Percentiles rank a stretch among this genome's conserved stretches.
Evolutionary conservation across 2,329 filamentous ascomycete species (phyloP).

Genomic region (Rhynchosporium agropyri): DNA sequence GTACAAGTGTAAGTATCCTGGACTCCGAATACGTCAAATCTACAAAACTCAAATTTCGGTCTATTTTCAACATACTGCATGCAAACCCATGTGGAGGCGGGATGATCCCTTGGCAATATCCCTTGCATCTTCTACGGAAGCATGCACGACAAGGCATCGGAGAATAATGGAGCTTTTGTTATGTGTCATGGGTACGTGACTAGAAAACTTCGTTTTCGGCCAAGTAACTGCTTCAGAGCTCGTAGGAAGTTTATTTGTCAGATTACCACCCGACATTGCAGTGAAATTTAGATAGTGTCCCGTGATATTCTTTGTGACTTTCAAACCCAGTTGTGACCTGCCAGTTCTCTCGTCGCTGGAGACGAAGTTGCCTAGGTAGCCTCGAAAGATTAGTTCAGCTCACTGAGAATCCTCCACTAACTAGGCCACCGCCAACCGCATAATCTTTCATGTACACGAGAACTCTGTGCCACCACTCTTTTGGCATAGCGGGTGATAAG

Average conservation of each 20-base stretch:
- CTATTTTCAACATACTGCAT: conserved; percentile 5
- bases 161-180: neutral
- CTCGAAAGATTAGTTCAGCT: neutral
- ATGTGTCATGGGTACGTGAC: neutral
- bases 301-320: no score
- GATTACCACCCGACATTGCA: no score
- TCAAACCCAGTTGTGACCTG: no score
- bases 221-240: no score
- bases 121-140: neutral
- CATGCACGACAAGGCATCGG: conserved; percentile 10
- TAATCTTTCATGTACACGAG: neutral
- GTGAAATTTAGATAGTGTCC: no score
- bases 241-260: no score
- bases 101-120: conserved; percentile 10
- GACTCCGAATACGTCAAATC: neutral
- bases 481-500: neutral
- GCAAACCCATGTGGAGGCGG: conserved; percentile 7
- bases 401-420: neutral
- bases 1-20: no score
- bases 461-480: neutral
- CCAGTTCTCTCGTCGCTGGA: no score
- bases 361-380: no score
- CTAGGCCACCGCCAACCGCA: neutral
- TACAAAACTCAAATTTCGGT: neutral
- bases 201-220: no score